A percentile compares a stretch with the other conserved stretches of the same genome.
Conservation (phyloP, 2,329 filamentous ascomycete genomes). For the Colletotrichum tanaceti region DNA sequence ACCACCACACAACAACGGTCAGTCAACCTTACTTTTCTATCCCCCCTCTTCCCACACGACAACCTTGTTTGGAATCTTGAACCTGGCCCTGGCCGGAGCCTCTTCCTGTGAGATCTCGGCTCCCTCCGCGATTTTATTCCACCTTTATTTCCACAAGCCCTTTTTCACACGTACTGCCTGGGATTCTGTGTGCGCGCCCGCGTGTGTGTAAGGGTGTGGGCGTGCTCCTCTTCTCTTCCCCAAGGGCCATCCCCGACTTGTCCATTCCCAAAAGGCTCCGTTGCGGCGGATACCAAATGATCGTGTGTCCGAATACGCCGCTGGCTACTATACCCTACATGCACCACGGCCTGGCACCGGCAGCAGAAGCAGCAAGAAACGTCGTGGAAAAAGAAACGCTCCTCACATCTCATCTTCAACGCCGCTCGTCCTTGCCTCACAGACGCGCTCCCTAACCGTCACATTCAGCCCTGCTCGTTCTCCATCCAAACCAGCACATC, state of each 20-base stretch:
- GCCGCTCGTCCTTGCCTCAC: slow-evolving; percentile 38
- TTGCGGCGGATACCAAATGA: not conserved
- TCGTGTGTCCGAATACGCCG: too few species aligned
- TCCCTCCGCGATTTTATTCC: slow-evolving; percentile 25
- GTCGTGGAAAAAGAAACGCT: slow-evolving; percentile 37
- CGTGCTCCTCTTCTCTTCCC: not conserved
- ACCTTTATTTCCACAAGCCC: not conserved
- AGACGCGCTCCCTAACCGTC: slow-evolving; percentile 35
- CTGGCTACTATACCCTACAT: not conserved
- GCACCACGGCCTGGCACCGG: not conserved
- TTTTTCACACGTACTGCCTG: not conserved
- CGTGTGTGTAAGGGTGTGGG: not conserved
- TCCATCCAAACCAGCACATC: slow-evolving; percentile 34
- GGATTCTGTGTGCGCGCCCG: not conserved
- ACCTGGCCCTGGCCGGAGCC: slow-evolving; percentile 30
- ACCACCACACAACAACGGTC: too few species aligned
- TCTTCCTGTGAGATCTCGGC: slow-evolving; percentile 27
- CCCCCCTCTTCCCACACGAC: slow-evolving; percentile 12
- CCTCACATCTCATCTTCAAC: slow-evolving; percentile 40
- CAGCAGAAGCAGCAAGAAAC: slow-evolving; percentile 24
- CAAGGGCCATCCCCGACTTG: slow-evolving; percentile 19
- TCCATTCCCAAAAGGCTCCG: slow-evolving; percentile 16
- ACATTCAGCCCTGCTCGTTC: slow-evolving; percentile 36
- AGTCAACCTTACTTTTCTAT: not conserved
- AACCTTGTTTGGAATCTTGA: slow-evolving; percentile 25